Conservation (phyloP, 176 grass and related monocot genomes). For the Saccharum officinarum region DNA sequence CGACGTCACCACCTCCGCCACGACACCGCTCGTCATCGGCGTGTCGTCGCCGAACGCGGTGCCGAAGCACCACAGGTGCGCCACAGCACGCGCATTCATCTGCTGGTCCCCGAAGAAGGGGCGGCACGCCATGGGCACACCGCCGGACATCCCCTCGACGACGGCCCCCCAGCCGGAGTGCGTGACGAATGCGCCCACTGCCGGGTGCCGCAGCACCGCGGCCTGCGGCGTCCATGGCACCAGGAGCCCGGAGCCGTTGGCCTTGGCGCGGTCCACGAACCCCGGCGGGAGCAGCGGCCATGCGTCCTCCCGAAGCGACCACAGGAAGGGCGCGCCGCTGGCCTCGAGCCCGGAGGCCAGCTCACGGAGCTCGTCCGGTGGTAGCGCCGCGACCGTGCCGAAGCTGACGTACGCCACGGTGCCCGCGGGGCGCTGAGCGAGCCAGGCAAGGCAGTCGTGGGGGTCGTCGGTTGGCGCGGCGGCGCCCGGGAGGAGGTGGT, state of each 20-base stretch:
- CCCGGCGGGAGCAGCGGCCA: constrained; percentile 47
- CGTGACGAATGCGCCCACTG: background rate
- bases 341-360: constrained; percentile 51
- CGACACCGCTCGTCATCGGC: constrained; percentile 29
- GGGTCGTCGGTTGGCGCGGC: background rate
- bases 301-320: constrained; percentile 43
- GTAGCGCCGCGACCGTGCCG: constrained; percentile 36
- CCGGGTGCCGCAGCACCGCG: background rate
- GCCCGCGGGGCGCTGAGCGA: constrained; percentile 22
- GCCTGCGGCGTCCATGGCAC: constrained; percentile 24
- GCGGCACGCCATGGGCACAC: constrained; percentile 62
- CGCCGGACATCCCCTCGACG: constrained; percentile 36
- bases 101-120: constrained; percentile 59
- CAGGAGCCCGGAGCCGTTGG: constrained; percentile 7
- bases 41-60: constrained; percentile 3
- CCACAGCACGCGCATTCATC: constrained; percentile 44
- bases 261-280: constrained; percentile 37
- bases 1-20: constrained; percentile 26
- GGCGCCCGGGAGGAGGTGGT: constrained; percentile 37
- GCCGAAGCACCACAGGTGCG: constrained; percentile 39
- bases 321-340: constrained; percentile 44
- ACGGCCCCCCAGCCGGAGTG: constrained; percentile 69
- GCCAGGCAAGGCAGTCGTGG: constrained; percentile 54
- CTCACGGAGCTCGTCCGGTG: constrained; percentile 33
- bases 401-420: constrained; percentile 53